Evolutionary conservation across 169 alveolate genomes (phyloP).

Genomic region (Cryptosporidium ubiquitum): DNA sequence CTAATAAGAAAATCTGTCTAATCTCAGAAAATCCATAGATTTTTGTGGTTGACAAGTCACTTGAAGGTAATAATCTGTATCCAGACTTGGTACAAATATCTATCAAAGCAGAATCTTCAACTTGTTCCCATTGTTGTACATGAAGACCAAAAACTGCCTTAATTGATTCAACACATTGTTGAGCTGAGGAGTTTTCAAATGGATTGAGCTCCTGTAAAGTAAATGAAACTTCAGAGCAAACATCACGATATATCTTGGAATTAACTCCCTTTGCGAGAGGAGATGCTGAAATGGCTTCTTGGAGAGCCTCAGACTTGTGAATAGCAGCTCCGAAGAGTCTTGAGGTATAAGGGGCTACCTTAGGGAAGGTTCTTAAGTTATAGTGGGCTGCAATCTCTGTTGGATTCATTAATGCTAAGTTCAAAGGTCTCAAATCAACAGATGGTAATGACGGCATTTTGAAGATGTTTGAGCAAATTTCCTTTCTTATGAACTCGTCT

Average conservation of each 20-base stretch:
- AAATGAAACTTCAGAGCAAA: constrained; percentile 63
- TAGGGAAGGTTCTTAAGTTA: constrained; percentile 56
- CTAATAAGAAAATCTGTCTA: constrained; percentile 20
- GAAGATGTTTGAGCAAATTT: constrained; percentile 22
- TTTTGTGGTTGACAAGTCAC: constrained; percentile 25
- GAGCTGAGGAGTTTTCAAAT: constrained; percentile 58
- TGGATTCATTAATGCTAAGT: constrained; percentile 61
- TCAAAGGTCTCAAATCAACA: constrained; percentile 64
- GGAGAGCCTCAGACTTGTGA: constrained; percentile 59
- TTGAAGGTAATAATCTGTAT: constrained; percentile 22
- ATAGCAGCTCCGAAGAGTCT: constrained; percentile 55
- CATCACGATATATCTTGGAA: constrained; percentile 58
- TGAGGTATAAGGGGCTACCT: constrained; percentile 65
- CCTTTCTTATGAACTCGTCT: constrained; percentile 51
- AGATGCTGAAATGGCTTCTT: constrained; percentile 62
- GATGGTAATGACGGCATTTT: constrained; percentile 66
- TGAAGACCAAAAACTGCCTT: constrained; percentile 69
- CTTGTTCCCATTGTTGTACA: constrained; percentile 43
- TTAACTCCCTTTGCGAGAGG: constrained; percentile 64
- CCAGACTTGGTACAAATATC: constrained; percentile 68
- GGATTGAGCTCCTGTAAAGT: constrained; percentile 68
- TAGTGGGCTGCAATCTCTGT: constrained; percentile 45
- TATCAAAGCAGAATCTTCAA: constrained; percentile 3
- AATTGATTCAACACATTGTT: constrained; percentile 52
- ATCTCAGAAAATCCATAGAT: background rate